phyloP scores from a whole-genome alignment of 2,329 filamentous ascomycete species.

The Drechslerella coelobrocha region DNA sequence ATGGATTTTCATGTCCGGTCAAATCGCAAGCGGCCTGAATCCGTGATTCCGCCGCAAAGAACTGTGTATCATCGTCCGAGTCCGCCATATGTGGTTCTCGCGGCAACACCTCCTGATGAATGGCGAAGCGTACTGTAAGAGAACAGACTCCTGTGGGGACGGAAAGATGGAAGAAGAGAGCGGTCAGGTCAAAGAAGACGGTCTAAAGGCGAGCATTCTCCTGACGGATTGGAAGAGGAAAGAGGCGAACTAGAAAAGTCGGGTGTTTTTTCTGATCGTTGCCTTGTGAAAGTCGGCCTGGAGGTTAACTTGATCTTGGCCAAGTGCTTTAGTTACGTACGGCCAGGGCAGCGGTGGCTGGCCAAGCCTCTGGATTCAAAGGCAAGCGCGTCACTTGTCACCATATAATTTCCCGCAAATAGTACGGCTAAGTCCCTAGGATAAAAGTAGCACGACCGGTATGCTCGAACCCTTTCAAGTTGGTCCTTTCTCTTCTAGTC shows the following conservation, averaged over 20 bases:
- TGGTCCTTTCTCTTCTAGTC: background rate
- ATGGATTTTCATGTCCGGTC: constrained; percentile 13
- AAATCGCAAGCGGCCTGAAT: constrained; percentile 32
- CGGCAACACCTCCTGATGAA: constrained; percentile 26
- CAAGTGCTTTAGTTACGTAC: background rate
- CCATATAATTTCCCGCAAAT: constrained; percentile 12
- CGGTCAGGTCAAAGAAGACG: constrained; percentile 40
- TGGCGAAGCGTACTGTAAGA: background rate
- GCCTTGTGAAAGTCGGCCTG: constrained; percentile 41
- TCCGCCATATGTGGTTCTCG: constrained; percentile 33
- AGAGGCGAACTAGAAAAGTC: background rate
- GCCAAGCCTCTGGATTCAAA: constrained; percentile 11
- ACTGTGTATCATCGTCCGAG: constrained; percentile 40
- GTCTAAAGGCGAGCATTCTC: constrained; percentile 50
- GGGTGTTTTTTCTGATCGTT: constrained; percentile 9
- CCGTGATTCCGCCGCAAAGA: constrained; percentile 47
- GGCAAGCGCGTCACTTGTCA: constrained; percentile 18
- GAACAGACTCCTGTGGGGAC: background rate
- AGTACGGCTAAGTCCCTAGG: background rate
- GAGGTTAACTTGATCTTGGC: constrained; percentile 15
- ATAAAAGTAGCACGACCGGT: background rate
- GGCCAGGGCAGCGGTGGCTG: constrained; percentile 17
- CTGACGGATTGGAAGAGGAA: constrained; percentile 21
- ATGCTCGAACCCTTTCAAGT: background rate
- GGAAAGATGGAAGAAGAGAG: background rate